A percentile compares a stretch with the other conserved stretches of the same genome.
These are phyloP conservation scores for Dipteronia dyeriana DNA, from an alignment of 345 rosid species.

Conservation along the genomic window DNA sequence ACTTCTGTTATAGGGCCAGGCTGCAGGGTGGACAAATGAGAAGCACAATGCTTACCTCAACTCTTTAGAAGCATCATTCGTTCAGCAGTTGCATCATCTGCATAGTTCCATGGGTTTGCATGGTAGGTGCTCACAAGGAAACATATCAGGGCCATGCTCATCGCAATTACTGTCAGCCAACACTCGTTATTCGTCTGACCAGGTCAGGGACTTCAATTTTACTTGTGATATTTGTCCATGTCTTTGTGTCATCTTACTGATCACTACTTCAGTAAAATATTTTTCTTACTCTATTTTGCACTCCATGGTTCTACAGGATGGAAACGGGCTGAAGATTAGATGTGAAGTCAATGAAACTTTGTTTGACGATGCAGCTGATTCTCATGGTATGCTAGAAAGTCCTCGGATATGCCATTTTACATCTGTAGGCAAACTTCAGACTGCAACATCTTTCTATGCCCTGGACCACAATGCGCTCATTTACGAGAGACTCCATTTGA, in stretches of 20 bases:
- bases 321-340: conserved; percentile 42
- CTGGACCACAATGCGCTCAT: conserved; percentile 17
- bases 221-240: neutral
- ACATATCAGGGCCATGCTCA: conserved; percentile 23
- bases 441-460: conserved; percentile 18
- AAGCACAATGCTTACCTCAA: conserved; percentile 61
- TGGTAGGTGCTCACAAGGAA: conserved; percentile 21
- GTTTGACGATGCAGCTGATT: conserved; percentile 44
- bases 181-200: conserved; percentile 30
- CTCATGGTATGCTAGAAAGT: conserved; percentile 25
- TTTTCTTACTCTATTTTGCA: conserved; percentile 25
- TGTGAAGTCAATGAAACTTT: conserved; percentile 34
- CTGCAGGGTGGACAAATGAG: conserved; percentile 70
- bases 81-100: conserved; percentile 61
- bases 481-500: conserved; percentile 25
- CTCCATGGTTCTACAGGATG: conserved; percentile 46
- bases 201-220: conserved; percentile 44
- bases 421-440: conserved; percentile 14
- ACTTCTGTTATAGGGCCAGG: conserved; percentile 40
- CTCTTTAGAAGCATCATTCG: conserved; percentile 66
- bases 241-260: neutral
- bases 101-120: conserved; percentile 34
- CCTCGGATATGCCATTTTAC: conserved; percentile 20
- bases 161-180: conserved; percentile 25
- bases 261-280: conserved; percentile 4